phyloP scores from a whole-genome alignment of 306 rosid species.

The Adenanthera pavonina region DNA sequence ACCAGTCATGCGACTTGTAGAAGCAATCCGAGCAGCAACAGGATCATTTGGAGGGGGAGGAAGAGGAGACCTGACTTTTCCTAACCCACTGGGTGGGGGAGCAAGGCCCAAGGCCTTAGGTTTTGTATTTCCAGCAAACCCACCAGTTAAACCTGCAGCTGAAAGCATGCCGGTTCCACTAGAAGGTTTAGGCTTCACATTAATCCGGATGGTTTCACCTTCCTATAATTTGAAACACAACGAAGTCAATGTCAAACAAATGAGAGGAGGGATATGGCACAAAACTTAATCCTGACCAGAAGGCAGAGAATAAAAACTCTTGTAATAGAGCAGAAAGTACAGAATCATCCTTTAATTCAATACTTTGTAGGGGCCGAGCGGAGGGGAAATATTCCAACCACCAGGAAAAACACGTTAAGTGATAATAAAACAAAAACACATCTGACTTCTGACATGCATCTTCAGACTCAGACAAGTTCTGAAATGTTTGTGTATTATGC shows the following conservation, averaged over 20 bases:
- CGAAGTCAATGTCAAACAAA: constrained; percentile 22
- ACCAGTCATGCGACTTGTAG: constrained; percentile 44
- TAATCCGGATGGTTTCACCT: constrained; percentile 96
- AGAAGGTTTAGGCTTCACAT: constrained; percentile 81
- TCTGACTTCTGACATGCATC: constrained; percentile 7
- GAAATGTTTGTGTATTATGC: not conserved
- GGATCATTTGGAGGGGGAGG: constrained; percentile 98
- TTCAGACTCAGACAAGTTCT: not conserved
- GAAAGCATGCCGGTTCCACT: constrained; percentile 97
- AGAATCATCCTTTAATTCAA: not conserved
- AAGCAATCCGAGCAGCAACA: constrained; percentile 67
- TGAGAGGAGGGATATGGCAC: constrained; percentile 15
- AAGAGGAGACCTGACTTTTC: constrained; percentile 79
- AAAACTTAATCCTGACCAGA: constrained; percentile 12
- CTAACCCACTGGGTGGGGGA: constrained; percentile 77
- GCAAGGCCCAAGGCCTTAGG: constrained; percentile 75
- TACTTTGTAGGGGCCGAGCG: not conserved
- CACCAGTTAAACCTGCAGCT: constrained; percentile 78
- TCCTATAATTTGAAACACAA: constrained; percentile 56
- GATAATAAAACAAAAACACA: not conserved
- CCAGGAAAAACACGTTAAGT: constrained; percentile 1
- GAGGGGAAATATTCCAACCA: not conserved
- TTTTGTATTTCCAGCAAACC: constrained; percentile 51
- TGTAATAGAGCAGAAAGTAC: not conserved
- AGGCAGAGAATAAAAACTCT: not conserved